Evolutionary conservation across 2,329 filamentous ascomycete genomes (phyloP), one percentile per base, ranked within the genome.

Genomic region (Aureobasidium subglaciale): DNA sequence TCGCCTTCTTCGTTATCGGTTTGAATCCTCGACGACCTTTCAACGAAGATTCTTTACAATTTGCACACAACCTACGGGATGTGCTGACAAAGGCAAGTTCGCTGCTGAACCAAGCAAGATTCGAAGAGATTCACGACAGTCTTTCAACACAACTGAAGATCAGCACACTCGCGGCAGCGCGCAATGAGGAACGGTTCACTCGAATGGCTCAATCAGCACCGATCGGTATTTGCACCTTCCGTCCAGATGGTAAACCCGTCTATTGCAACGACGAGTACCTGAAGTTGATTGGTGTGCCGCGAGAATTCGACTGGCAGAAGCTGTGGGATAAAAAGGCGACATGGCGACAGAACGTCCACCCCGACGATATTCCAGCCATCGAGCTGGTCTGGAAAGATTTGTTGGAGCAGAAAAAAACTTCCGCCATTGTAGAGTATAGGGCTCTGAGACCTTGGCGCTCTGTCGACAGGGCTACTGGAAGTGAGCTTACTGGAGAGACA

Each of bases 231-330:
- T 74, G 69, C 49, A 68, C 68, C 34, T 64, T 71, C 32, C 64
- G 66, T 16, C 56, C 64, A 5, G 54, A 63, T 16, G 71, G 73
- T 2, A 61, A 59, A 8, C 68, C 70, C 13, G 63, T 70, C 0
- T 73, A 74, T 57, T 63, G 70, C 6, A 75, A 75, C 46, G 65
- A 74, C 42, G 63, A 66, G 4, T 75, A 71, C 64, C 67, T 64
- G 25, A 66, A 70, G 1, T 64, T 73, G 40, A 65, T 72, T 10
- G 62, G 61, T 4, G 54, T 61, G 9, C 59, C 63, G 11, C 48
- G 61, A 37, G 62, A 63, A 29, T 55, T 62, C 45, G 59, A 50
- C 16, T 59, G 48, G 41, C 34, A 56, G 20, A 52, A 37, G 15
- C 40, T 49, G 9, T 59, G 55, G 52, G 53, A 42, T 34, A 35